Conservation (phyloP, 768 basidiomycete species). For the Trametes cubensis region DNA sequence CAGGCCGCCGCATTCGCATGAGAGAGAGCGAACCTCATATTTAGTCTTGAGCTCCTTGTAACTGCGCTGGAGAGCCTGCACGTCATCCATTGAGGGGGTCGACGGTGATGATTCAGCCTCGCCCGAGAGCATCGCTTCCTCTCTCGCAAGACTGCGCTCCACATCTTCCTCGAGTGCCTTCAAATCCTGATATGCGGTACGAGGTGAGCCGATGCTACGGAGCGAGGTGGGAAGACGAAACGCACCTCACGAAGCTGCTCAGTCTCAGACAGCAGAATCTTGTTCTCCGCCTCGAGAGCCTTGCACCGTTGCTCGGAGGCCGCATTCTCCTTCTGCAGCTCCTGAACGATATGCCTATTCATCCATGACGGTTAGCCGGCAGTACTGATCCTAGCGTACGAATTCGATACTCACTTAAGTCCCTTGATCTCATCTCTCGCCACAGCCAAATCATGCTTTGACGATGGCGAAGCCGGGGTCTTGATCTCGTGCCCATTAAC, state of each 20-base stretch:
- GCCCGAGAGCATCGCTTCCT: conserved; percentile 44
- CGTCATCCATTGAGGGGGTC: conserved; percentile 34
- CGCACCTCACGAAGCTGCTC: conserved; percentile 74
- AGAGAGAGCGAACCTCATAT: conserved; percentile 49
- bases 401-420: conserved; percentile 60
- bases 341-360: conserved; percentile 80
- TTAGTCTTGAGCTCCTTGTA: conserved; percentile 53
- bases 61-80: conserved; percentile 44
- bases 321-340: conserved; percentile 81
- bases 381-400: conserved; percentile 7
- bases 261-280: conserved; percentile 62
- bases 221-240: background rate
- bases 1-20: background rate
- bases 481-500: conserved; percentile 45
- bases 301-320: conserved; percentile 63
- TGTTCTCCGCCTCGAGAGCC: conserved; percentile 78
- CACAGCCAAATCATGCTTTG: conserved; percentile 54
- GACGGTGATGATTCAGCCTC: conserved; percentile 20
- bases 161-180: conserved; percentile 76
- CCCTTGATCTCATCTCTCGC: conserved; percentile 74
- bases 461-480: conserved; percentile 35
- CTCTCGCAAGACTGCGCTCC: conserved; percentile 57
- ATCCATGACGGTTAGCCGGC: background rate
- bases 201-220: background rate
- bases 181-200: conserved; percentile 55